Percentiles rank a stretch among this genome's conserved stretches.
phyloP scores from a whole-genome alignment of 2,329 filamentous ascomycete species.

The Metarhizium sp. region DNA sequence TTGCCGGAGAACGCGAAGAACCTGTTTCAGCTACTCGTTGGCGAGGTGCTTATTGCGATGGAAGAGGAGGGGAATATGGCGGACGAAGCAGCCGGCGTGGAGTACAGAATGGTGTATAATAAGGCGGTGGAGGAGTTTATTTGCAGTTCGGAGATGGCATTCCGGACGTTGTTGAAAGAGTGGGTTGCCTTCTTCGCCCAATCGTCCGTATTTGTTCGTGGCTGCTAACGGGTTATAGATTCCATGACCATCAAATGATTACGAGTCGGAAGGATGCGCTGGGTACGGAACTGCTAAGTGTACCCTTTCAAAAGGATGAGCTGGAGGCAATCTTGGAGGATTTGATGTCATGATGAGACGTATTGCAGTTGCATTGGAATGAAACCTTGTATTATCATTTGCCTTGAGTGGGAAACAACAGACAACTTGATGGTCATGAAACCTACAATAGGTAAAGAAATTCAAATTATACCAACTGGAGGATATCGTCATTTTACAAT shows the following conservation, averaged over 20 bases:
- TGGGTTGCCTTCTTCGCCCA: conserved; percentile 31
- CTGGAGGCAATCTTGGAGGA: conserved; percentile 85
- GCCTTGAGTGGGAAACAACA: no score
- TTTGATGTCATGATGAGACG: conserved; percentile 20
- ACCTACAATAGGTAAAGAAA: not conserved
- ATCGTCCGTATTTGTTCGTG: conserved; percentile 9
- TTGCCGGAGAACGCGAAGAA: conserved; percentile 87
- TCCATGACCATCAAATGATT: conserved; percentile 97
- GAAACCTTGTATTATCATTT: not conserved
- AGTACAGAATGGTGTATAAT: conserved; percentile 86
- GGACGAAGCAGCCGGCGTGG: conserved; percentile 56
- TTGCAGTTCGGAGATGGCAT: conserved; percentile 92
- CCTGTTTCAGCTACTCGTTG: conserved; percentile 75
- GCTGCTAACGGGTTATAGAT: conserved; percentile 38
- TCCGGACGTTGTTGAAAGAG: conserved; percentile 89
- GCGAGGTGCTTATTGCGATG: conserved; percentile 68
- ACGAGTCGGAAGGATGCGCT: conserved; percentile 76
- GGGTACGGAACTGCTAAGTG: conserved; percentile 75
- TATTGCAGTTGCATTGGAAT: not conserved
- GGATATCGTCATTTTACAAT: no score
- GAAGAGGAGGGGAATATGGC: conserved; percentile 45
- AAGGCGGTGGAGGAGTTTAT: conserved; percentile 97
- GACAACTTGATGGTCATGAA: not conserved
- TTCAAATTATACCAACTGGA: not conserved
- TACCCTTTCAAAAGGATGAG: conserved; percentile 82